Evolutionary conservation across 2,329 filamentous ascomycete genomes (phyloP), one percentile per base, ranked within the genome.

Genomic region (Epichloe glyceriae): DNA sequence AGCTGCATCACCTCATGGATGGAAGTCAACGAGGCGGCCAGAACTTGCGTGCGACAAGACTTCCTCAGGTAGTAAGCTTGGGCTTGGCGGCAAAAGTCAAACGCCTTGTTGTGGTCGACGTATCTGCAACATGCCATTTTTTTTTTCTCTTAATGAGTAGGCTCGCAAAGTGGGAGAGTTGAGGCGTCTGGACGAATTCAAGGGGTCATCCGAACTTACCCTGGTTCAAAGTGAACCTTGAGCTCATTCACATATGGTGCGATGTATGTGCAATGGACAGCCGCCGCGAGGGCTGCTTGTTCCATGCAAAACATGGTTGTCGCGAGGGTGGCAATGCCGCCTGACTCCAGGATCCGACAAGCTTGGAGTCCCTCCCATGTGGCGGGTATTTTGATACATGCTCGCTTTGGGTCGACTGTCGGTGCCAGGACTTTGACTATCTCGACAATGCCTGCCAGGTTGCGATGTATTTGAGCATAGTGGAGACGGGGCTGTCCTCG

Each of bases 241-340:
- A 85, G 65, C 55, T 83, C 79, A 58, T 84, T 83, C 33, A 84
- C 76, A 54, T 83, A 85, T 0, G 82, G 81, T 0, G 80, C 78
- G 42, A 85, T 77, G 57, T 83, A 84, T 0, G 73, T 73, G 56
- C 79, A 83, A 4, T 72, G 70, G 0, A 72, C 75, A 47, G 80
- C 73, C 1, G 71, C 74, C 0, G 81, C 80, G 1, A 82, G 65
- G 1, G 70, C 69, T 0, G 79, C 80, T 59, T 84, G 81, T 40
- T 77, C 70, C 57, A 82, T 70, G 42, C 74, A 76, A 57, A 84
- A 85, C 46, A 85, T 66, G 2, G 78, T 82, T 0, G 81, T 85
- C 0, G 78, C 79, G 3, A 84, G 66, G 0, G 80, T 83, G 1
- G 70, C 66, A n/a, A 83, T 75, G 1, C 76, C 76, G 10, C 69